Evolutionary conservation across 805 yeast species (phyloP).

Genomic region (Yamadazyma akitaensis): DNA sequence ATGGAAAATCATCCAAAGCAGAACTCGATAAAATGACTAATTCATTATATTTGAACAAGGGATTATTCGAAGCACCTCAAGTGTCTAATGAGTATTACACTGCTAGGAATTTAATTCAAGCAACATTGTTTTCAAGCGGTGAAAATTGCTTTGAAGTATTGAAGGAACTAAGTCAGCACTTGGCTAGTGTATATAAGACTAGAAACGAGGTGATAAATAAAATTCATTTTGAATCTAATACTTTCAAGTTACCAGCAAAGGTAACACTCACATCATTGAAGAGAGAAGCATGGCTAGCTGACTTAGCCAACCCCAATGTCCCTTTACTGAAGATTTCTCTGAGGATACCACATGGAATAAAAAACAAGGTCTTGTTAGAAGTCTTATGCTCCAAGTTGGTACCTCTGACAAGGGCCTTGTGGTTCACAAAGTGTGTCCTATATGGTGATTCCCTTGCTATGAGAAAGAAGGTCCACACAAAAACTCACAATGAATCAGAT

Average conservation of each 20-base stretch:
- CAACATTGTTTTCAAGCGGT: slow-evolving; percentile 36
- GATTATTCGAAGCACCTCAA: slow-evolving; percentile 62
- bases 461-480: slow-evolving; percentile 28
- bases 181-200: slow-evolving; percentile 34
- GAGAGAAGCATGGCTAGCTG: slow-evolving; percentile 80
- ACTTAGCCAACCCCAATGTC: slow-evolving; percentile 63
- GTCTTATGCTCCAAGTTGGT: slow-evolving; percentile 64
- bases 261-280: slow-evolving; percentile 88
- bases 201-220: slow-evolving; percentile 41
- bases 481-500: slow-evolving; percentile 14
- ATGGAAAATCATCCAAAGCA: slow-evolving; percentile 11
- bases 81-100: slow-evolving; percentile 66
- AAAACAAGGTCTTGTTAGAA: slow-evolving; percentile 70
- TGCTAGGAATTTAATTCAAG: slow-evolving; percentile 59
- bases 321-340: slow-evolving; percentile 68
- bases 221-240: slow-evolving; percentile 30
- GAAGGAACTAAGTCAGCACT: slow-evolving; percentile 35
- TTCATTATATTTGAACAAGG: slow-evolving; percentile 57
- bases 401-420: slow-evolving; percentile 78
- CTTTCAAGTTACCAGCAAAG: slow-evolving; percentile 78
- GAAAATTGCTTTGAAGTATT: slow-evolving; percentile 34
- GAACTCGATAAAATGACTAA: slow-evolving; percentile 55
- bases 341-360: slow-evolving; percentile 87
- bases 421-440: slow-evolving; percentile 88
- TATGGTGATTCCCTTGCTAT: slow-evolving; percentile 58